Conservation (phyloP, 148 eudicot genomes). For the Vaccinium corymbosum region DNA sequence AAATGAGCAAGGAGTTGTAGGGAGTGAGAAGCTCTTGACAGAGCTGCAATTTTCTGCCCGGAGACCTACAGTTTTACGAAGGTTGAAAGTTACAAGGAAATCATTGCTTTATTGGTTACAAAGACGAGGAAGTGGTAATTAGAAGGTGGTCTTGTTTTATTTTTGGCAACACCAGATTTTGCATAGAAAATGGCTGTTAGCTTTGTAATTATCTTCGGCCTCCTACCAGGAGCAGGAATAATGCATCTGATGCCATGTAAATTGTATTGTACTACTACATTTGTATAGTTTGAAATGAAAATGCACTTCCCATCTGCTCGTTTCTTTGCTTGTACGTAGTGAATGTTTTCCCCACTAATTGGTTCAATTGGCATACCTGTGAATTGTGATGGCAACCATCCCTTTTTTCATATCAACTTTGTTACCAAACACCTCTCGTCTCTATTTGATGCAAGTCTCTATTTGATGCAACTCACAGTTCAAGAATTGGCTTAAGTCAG, state of each 20-base stretch:
- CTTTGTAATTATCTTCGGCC: not conserved
- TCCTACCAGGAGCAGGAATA: not conserved
- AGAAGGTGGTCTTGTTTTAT: slow-evolving; percentile 6
- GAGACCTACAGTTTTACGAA: slow-evolving; percentile 60
- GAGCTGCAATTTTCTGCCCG: slow-evolving; percentile 39
- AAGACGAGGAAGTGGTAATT: slow-evolving; percentile 26
- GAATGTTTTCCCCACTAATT: not conserved
- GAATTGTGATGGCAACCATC: not conserved
- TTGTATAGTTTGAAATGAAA: not conserved
- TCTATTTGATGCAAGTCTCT: not conserved
- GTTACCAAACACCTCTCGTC: not conserved
- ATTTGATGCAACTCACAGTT: not conserved
- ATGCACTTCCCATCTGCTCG: not conserved
- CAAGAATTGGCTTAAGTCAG: no score
- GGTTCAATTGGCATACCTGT: not conserved
- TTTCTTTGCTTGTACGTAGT: not conserved
- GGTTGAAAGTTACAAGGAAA: slow-evolving; percentile 57
- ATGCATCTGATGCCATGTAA: slow-evolving; percentile 7
- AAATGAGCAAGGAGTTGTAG: slow-evolving; percentile 14
- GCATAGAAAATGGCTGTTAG: not conserved
- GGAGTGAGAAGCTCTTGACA: slow-evolving; percentile 9
- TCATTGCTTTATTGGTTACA: slow-evolving; percentile 64
- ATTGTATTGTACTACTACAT: not conserved
- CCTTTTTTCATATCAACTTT: not conserved
- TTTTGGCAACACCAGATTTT: not conserved